Evolutionary conservation across 768 basidiomycete genomes (phyloP).

Genomic region (Pleurotus djamor): DNA sequence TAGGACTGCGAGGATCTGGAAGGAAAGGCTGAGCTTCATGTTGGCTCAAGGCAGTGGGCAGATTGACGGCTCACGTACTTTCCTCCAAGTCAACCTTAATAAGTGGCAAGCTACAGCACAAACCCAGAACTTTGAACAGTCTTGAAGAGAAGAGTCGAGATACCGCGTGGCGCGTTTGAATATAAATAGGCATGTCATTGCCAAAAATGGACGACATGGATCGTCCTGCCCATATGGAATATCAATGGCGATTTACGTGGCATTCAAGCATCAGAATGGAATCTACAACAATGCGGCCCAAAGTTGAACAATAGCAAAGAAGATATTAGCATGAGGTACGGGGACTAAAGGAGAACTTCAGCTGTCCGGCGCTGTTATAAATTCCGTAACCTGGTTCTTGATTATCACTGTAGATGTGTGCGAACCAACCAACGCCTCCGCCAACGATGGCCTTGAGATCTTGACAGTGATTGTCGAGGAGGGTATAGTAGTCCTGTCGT

Average conservation of each 20-base stretch:
- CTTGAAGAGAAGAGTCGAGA: neutral
- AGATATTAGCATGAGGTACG: conserved; percentile 53
- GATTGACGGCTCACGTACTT: too few relatives aligned
- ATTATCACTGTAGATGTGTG: conserved; percentile 72
- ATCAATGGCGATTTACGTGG: neutral
- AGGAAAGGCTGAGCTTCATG: neutral
- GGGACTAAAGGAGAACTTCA: conserved; percentile 68
- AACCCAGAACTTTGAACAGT: neutral
- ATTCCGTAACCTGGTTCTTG: conserved; percentile 73
- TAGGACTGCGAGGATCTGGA: neutral
- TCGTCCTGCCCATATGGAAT: neutral
- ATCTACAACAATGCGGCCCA: too few relatives aligned
- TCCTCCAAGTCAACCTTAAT: too few relatives aligned
- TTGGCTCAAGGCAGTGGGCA: neutral
- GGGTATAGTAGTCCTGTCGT: conserved; percentile 53
- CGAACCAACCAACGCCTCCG: conserved; percentile 80
- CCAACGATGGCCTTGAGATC: conserved; percentile 56
- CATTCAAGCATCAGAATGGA: neutral
- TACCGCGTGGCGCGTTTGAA: neutral
- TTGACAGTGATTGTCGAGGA: conserved; percentile 63
- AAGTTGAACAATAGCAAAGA: neutral
- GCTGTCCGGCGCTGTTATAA: conserved; percentile 40
- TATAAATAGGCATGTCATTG: neutral
- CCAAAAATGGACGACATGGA: neutral
- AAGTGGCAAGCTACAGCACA: too few relatives aligned